A percentile compares a stretch with the other conserved stretches of the same genome.
phyloP scores from a whole-genome alignment of 2,329 filamentous ascomycete species.

The Achaetomium macrosporum region DNA sequence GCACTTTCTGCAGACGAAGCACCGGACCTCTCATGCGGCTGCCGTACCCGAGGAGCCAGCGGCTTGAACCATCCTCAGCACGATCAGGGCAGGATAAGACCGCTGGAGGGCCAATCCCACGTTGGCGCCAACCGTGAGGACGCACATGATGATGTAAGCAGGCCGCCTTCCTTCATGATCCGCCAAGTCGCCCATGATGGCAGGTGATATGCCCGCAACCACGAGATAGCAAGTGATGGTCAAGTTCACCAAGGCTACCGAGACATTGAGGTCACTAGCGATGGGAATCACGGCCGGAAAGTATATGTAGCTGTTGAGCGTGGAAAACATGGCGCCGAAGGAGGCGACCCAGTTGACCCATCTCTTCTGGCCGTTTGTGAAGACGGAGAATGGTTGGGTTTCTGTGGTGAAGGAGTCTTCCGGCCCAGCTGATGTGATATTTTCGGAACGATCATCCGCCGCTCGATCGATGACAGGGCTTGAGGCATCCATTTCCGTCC shows the following conservation, averaged over 20 bases:
- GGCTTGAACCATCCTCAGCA: conserved; percentile 50
- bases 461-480: no score
- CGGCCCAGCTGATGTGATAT: no score
- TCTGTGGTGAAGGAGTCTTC: no score
- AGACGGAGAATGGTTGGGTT: neutral
- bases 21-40: no score
- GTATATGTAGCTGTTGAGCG: conserved; percentile 47
- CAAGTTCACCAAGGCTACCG: conserved; percentile 40
- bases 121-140: conserved; percentile 48
- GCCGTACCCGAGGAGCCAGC: neutral
- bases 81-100: conserved; percentile 47
- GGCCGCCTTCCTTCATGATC: conserved; percentile 50
- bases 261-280: conserved; percentile 36
- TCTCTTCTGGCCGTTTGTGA: neutral
- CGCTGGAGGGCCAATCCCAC: conserved; percentile 46
- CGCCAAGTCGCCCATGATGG: conserved; percentile 49
- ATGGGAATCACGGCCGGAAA: conserved; percentile 47
- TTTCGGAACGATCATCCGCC: no score
- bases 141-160: conserved; percentile 48
- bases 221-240: conserved; percentile 53
- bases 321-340: conserved; percentile 39
- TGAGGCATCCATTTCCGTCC: no score
- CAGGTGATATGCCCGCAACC: conserved; percentile 33
- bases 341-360: conserved; percentile 24
- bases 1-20: neutral